Evolutionary conservation across 1,284 basidiomycete species (phyloP), one percentile per base, ranked within the genome.

Genomic region (Prillingera fragicola): DNA sequence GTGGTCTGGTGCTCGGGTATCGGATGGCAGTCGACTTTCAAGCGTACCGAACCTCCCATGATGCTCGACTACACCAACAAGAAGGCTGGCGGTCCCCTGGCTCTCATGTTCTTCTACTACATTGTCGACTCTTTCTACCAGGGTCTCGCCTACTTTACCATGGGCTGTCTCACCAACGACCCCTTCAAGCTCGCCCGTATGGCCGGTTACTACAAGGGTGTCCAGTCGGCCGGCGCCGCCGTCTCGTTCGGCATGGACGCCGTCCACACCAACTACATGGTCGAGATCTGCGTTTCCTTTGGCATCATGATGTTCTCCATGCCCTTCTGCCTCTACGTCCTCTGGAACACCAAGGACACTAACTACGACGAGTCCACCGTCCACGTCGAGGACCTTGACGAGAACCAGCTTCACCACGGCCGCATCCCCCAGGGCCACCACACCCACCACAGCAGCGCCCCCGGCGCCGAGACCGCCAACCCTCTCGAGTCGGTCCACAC

Each of bases 231-330:
- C 38, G 75, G 75, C 19, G 45, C 63, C 6, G 74, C 61, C 67
- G 27, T 75, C 66, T 71, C 68, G 21, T 77, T 73, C 55, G 75
- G 73, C 22, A 76, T 77, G 75, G 76, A 77, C 59, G 75, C 76
- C 4, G 71, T 73, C 26, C 39, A 51, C 37, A 64, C 64, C 5
- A 55, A 60, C 4, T 66, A 60, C 53, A 45, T 69, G 18, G 63
- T 57, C 33, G 62, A 69, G 43, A 54, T 55, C 43, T 49, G 65
- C 27, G 62, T 63, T 15, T 62, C 59, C 10, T 64, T 59, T 43
- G 37, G 58, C 28, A 48, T 67, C 44, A 54, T 64, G 43, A 40
- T 67, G 36, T 41, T 61, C 24, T 59, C 62, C 5, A 55, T 69
- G 14, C 62, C 61, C 12, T 53, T 63, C 29, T 52, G 46, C 28